phyloP scores from a whole-genome alignment of 768 basidiomycete genomes.

The Russula sp. region DNA sequence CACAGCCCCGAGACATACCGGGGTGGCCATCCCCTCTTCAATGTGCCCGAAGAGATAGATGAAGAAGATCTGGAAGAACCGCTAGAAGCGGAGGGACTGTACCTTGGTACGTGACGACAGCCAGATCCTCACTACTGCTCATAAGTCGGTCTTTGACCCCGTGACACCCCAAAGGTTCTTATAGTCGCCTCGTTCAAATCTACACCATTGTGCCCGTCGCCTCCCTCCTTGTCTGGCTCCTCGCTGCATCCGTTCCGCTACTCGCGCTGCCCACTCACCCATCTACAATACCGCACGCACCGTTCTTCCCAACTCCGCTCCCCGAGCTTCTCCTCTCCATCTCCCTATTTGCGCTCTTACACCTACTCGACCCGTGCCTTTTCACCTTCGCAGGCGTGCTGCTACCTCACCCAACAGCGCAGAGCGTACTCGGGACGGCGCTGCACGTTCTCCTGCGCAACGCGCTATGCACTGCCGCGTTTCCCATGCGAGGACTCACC shows the following conservation, averaged over 20 bases:
- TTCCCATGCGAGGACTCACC: slow-evolving; percentile 49
- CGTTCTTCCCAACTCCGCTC: slow-evolving; percentile 54
- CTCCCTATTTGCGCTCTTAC: slow-evolving; percentile 55
- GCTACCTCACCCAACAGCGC: slow-evolving; percentile 31
- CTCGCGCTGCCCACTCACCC: slow-evolving; percentile 37
- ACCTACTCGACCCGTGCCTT: slow-evolving; percentile 47
- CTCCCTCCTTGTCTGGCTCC: slow-evolving; percentile 40
- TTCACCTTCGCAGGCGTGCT: slow-evolving; percentile 34
- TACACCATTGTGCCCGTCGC: slow-evolving; percentile 33
- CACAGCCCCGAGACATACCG: slow-evolving; percentile 17
- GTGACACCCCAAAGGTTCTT: slow-evolving; percentile 46
- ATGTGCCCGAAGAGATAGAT: slow-evolving; percentile 22
- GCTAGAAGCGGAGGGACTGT: slow-evolving; percentile 20
- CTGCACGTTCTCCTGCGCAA: slow-evolving; percentile 48
- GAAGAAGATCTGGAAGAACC: slow-evolving; percentile 13
- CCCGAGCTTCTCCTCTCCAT: slow-evolving; percentile 58
- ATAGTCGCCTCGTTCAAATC: slow-evolving; percentile 45
- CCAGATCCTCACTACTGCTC: neutral
- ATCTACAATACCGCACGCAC: slow-evolving; percentile 36
- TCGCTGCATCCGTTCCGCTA: slow-evolving; percentile 46
- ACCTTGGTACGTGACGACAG: slow-evolving; percentile 15
- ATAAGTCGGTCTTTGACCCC: neutral
- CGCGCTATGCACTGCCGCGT: slow-evolving; percentile 47
- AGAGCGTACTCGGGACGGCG: slow-evolving; percentile 36
- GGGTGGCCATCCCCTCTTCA: slow-evolving; percentile 5